Evolutionary conservation across 768 basidiomycete genomes (phyloP), one percentile per base, ranked within the genome.

Genomic region (Lactarius hatsudake): DNA sequence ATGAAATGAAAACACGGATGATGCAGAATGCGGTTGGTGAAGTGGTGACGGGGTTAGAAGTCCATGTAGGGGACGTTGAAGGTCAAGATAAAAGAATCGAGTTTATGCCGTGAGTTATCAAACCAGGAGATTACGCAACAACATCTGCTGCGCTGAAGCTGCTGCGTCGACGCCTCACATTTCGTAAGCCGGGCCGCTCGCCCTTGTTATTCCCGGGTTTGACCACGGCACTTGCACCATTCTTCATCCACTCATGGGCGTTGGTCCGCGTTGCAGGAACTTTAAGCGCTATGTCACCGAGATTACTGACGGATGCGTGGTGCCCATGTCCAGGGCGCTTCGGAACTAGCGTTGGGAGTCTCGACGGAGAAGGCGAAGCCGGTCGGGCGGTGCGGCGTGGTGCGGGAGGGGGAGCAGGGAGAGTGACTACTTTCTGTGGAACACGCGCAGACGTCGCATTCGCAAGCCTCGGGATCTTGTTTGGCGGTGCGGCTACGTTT

Each of bases 111-210:
- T 32, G 63, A 48, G 34, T 30, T 20, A 34, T 48, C 42, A 12
- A 36, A 12, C 58, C 57, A 61, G 45, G 55, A 58, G 55, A 58
- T 78, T 79, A 94, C 73, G 90, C 91, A 67, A 93, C 85, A 26
- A 94, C 88, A 75, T 94, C 93, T 4, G 90, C 92, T 64, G 88
- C 82, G 74, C 93, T 94, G 76, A 94, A 94, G 72, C 93, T 94
- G 74, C 93, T 94, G 66, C 93, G 81, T 73, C 93, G 80, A 68
- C 91, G 83, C 70, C 91, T 82, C 59, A 92, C 84, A 53, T 81
- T 88, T 61, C 93, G 82, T 68, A 93, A 78, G 1, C 87, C 86
- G 9, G 93, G 93, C 45, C 91, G 85, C 69, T 85, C 87, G 1
- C 86, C 82, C 75, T 90, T 93, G 45, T 30, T 53, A 42, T 86